Conservation (phyloP, 2,329 filamentous ascomycete species). For the Fusarium nurragi region DNA sequence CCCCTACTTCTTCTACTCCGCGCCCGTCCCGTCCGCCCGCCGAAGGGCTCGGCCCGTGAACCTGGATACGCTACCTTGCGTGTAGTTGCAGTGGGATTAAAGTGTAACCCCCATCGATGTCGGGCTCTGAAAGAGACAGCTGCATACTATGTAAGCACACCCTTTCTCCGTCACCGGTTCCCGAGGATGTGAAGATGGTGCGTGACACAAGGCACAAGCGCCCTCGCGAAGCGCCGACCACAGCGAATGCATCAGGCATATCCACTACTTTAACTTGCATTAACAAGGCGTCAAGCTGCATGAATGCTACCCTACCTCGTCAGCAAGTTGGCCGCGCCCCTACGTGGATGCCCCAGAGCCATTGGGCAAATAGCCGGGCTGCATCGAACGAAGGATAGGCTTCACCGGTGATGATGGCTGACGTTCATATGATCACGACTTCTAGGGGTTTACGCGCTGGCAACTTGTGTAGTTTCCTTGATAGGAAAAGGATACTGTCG, state of each 20-base stretch:
- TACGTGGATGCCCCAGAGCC: slow-evolving; percentile 18
- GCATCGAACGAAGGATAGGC: slow-evolving; percentile 10
- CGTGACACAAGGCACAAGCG: slow-evolving; percentile 22
- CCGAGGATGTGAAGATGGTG: slow-evolving; percentile 14
- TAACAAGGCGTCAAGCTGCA: slow-evolving; percentile 22
- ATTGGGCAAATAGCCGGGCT: slow-evolving; percentile 17
- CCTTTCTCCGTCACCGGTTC: slow-evolving; percentile 24
- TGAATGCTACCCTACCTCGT: slow-evolving; percentile 22
- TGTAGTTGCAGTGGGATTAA: no score
- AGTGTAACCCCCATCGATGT: no score
- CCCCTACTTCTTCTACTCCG: background rate
- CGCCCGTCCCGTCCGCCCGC: slow-evolving; percentile 19
- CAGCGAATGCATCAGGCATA: background rate
- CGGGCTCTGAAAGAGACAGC: slow-evolving; percentile 5
- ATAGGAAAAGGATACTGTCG: slow-evolving; percentile 16
- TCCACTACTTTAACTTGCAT: slow-evolving; percentile 28
- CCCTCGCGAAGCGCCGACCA: slow-evolving; percentile 19
- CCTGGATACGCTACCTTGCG: slow-evolving; percentile 19
- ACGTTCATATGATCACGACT: slow-evolving; percentile 18
- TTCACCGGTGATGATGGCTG: slow-evolving; percentile 23
- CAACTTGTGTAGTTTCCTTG: background rate
- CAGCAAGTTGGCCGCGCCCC: slow-evolving; percentile 5
- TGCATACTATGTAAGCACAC: background rate
- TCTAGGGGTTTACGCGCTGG: slow-evolving; percentile 1
- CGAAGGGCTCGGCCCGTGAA: slow-evolving; percentile 28